Conservation (phyloP, 202 grass and related monocot genomes). For the Schoenoplectus tabernaemontani region DNA sequence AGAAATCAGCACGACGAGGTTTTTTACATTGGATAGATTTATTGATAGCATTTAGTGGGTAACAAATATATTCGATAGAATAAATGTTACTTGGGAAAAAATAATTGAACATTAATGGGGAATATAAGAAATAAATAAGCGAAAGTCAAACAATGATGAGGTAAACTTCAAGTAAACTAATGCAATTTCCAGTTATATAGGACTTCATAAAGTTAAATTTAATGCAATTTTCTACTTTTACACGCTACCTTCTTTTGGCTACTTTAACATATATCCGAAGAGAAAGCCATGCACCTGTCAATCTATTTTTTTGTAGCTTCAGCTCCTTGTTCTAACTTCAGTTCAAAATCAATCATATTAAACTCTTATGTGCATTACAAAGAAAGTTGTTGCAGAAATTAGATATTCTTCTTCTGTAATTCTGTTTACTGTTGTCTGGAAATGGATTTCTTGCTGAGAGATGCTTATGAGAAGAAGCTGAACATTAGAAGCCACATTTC, state of each 20-base stretch:
- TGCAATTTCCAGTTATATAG: neutral
- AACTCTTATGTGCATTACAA: too few relatives aligned
- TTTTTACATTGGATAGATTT: too few relatives aligned
- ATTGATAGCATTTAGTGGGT: too few relatives aligned
- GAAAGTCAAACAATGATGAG: neutral
- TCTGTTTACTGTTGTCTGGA: neutral
- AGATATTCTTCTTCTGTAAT: too few relatives aligned
- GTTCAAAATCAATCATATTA: too few relatives aligned
- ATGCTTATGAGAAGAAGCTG: constrained; percentile 2
- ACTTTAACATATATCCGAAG: too few relatives aligned
- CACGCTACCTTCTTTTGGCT: too few relatives aligned
- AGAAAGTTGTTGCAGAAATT: neutral
- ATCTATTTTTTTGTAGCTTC: neutral
- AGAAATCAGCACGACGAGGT: too few relatives aligned
- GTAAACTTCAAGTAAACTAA: neutral
- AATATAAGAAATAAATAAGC: neutral
- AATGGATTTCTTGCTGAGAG: neutral
- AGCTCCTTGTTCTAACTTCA: too few relatives aligned
- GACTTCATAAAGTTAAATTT: too few relatives aligned
- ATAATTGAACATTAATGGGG: neutral
- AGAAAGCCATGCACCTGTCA: neutral
- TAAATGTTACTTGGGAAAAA: neutral
- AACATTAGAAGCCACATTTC: constrained; percentile 8
- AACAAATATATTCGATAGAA: neutral
- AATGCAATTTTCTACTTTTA: too few relatives aligned